Evolutionary conservation across 139 green algal species (phyloP).

Genomic region (Haematococcus sp.): DNA sequence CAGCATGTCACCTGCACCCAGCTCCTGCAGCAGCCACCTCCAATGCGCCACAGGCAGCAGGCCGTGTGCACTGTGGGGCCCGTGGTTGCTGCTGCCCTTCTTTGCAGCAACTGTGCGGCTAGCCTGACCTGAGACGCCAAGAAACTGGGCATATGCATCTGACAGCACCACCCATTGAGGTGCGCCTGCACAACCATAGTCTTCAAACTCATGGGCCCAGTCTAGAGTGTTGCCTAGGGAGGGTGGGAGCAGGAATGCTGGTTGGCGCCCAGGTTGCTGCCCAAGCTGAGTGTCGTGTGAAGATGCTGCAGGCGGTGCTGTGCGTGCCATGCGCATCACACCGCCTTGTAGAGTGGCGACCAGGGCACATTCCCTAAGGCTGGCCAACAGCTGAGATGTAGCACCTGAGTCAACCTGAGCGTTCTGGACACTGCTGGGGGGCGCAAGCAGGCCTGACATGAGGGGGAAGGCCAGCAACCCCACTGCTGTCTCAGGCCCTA

Average conservation of each 20-base stretch:
- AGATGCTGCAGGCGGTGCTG: background rate
- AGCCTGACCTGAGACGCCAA: too few relatives aligned
- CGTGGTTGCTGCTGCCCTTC: background rate
- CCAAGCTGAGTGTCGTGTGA: background rate
- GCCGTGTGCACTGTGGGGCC: background rate
- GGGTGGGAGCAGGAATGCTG: background rate
- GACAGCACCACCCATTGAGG: too few relatives aligned
- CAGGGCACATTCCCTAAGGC: background rate
- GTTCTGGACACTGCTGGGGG: background rate
- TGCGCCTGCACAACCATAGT: background rate
- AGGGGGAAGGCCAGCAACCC: background rate
- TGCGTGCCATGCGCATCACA: too few relatives aligned
- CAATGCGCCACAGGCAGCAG: background rate
- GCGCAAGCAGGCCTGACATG: background rate
- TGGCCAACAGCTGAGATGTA: background rate
- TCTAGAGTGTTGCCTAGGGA: background rate
- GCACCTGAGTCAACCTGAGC: too few relatives aligned
- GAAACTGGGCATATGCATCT: too few relatives aligned
- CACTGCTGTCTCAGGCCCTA: slow-evolving; percentile 2
- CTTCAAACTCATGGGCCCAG: background rate
- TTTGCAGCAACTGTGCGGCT: background rate
- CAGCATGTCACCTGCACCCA: slow-evolving; percentile 9
- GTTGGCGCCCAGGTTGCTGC: background rate
- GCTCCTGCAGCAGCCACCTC: slow-evolving; percentile 20
- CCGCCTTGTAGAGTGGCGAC: too few relatives aligned